A percentile compares a stretch with the other conserved stretches of the same genome.
These are phyloP conservation scores for Syncephalastrum monosporum DNA, from an alignment of 371 early-diverging fungal genomes.

Conservation along the genomic window DNA sequence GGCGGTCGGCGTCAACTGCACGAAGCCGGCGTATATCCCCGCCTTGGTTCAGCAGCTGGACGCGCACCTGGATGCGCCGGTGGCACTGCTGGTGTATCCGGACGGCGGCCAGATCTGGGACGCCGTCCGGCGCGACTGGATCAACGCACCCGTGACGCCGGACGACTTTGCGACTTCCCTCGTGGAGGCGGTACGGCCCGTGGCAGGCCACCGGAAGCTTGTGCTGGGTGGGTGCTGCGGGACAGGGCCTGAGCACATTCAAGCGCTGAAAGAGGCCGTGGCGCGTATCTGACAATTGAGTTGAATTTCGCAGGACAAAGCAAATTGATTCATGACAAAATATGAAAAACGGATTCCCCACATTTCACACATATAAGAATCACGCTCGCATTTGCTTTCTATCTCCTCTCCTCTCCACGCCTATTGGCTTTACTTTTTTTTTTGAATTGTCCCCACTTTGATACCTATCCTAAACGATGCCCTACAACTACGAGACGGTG, in stretches of 20 bases:
- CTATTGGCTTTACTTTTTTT: no score
- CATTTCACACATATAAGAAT: slow-evolving; percentile 1
- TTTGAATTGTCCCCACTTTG: no score
- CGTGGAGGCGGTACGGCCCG: slow-evolving; percentile 16
- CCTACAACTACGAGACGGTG: slow-evolving; percentile 59
- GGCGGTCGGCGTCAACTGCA: slow-evolving; percentile 61
- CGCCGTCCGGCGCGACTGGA: slow-evolving; percentile 31
- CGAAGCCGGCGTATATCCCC: slow-evolving; percentile 41
- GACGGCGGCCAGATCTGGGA: slow-evolving; percentile 50
- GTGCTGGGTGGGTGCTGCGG: slow-evolving; percentile 53
- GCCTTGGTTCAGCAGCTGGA: slow-evolving; percentile 12
- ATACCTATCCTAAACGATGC: no score
- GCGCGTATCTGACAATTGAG: neutral
- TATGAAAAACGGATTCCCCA: neutral
- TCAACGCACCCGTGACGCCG: slow-evolving; percentile 16
- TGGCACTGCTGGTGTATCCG: slow-evolving; percentile 40
- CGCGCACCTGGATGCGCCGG: slow-evolving; percentile 3
- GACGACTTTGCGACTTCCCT: slow-evolving; percentile 32
- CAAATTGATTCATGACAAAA: neutral
- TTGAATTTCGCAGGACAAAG: neutral
- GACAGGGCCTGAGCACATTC: slow-evolving; percentile 36
- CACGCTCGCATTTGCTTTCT: neutral
- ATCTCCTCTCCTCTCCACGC: neutral
- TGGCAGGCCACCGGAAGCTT: slow-evolving; percentile 27
- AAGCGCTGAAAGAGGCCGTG: neutral